Base-by-base conservation (phyloP, 306 rosid genomes). In the Quercus glauca region DNA sequence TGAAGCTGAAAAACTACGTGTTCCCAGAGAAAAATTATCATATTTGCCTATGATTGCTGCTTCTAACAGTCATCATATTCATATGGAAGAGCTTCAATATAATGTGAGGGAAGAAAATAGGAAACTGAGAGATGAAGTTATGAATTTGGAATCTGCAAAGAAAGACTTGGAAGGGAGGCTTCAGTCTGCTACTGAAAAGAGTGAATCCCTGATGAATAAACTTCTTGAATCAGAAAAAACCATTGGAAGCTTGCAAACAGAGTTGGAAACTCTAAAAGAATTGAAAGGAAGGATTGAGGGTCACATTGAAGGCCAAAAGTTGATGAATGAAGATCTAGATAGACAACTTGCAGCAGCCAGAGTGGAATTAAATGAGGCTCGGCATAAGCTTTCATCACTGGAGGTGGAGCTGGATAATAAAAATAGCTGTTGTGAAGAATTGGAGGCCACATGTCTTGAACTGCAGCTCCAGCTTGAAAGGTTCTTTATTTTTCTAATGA, bases 401-500 rank as follows among this genome's bases (percentile, higher is more conserved):
- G 97, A 92, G 87, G 91, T 86, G 64, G 93, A 94, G 77, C 77
- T 90, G 55, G 92, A 86, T 80, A 83, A 82, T 74, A 92, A 86
- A 81, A 83, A 81, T 49, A 87, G 75, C 61, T 76, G 72, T 71
- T 92, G 90, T 79, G 97, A 87, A 85, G 95, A 92, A 79, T 74
- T 92, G 82, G 97, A 92, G 79, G 86, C 92, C 57, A 86, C 86
- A 81, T 87, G 90, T 73, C 82, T 90, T 85, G 99, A 94, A 82
- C 82, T 88, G 60, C 97, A 90, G 80, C 97, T 91, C 80, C 97
- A 84, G 85, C 87, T 91, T 63, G 90, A 86, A 88, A 91, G 98
- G 98, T 94, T 82, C 71, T 64, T 73, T 73, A 15, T 68, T 59
- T 73, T 69, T 41, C 45, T 41, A 41, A 67, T 78, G 33, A 35